These are phyloP conservation scores for Urtica urens DNA, from an alignment of 306 rosid species.

Conservation along the genomic window DNA sequence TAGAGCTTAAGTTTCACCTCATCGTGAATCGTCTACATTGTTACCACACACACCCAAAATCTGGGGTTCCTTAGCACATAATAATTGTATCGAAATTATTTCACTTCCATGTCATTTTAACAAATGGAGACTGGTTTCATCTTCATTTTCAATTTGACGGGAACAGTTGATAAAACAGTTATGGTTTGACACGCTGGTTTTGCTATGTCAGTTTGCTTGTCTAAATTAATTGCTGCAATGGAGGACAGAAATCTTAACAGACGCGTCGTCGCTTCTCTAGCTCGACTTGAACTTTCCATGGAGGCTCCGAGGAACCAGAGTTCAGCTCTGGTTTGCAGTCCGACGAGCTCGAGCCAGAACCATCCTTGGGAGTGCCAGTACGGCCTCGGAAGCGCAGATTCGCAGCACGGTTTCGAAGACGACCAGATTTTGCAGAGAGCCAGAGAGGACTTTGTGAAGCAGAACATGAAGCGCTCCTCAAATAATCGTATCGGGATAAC, in stretches of 20 bases:
- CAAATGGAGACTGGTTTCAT: too few species aligned
- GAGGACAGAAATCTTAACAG: conserved; percentile 26
- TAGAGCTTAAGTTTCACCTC: too few species aligned
- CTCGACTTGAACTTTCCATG: conserved; percentile 24
- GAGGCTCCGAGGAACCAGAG: conserved; percentile 13
- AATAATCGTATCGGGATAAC: conserved; percentile 15
- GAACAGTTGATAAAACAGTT: conserved; percentile 5
- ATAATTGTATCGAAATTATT: too few species aligned
- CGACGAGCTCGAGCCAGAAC: conserved; percentile 19
- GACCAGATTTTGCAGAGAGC: conserved; percentile 27
- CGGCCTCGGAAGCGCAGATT: conserved; percentile 23
- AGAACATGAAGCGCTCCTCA: conserved; percentile 18
- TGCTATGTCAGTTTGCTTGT: conserved; percentile 19
- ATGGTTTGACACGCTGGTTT: too few species aligned
- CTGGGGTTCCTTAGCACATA: too few species aligned
- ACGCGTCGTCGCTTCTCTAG: conserved; percentile 21
- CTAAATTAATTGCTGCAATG: conserved; percentile 14
- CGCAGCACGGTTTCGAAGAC: conserved; percentile 21
- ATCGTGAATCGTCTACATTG: too few species aligned
- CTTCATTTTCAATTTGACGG: too few species aligned
- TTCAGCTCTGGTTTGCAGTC: conserved; percentile 10
- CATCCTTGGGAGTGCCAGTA: conserved; percentile 10
- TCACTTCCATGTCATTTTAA: too few species aligned
- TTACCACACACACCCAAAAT: too few species aligned
- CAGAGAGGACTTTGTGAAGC: conserved; percentile 26